Evolutionary conservation across 192 early-diverging fungal genomes (phyloP), one percentile per base, ranked within the genome.

Genomic region (Kickxella alabastrina): DNA sequence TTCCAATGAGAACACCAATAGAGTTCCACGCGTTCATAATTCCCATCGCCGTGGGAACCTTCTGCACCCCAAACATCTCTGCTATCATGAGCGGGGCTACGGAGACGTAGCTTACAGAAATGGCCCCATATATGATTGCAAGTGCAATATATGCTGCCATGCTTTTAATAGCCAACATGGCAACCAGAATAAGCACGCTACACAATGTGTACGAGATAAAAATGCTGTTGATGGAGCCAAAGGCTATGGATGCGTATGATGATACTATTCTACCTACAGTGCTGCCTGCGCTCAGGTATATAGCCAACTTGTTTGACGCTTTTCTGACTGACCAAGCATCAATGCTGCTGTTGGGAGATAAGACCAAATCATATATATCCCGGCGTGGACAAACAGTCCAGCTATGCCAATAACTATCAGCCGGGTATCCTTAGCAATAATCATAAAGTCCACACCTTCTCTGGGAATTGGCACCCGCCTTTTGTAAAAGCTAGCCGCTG

Each of bases 281-380:
- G 38, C 55, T 71, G 14, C 68, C 60, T 17, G 61, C 61, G 43
- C 63, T 71, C 68, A 71, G 62, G 23, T 59, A 71, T 4, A 71
- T n/a, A 2, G 59, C 41, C 2, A 71, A 37, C 43, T 59, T 63
- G 27, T 59, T 71, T 32, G 60, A 54, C 4, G 59, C 68, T 21
- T 71, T 54, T 57, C 48, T 14, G 55, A 55, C 36, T 71, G 60
- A 10, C 68, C 60, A 10, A 59, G 37, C 28, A 59, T 52, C 19
- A 71, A 44, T 3, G 68, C 68, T 24, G 68, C 68, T 8, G 68
- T 71, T 32, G 68, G 68, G 22, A 71, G 60, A 29, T 71, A 71
- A 50, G 54, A 71, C 51, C 54, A 71, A 0, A 52, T 54, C 17
- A 71, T 46, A 63, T 52, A 71, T 27, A 63, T 63, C 52, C 68